Percentiles rank a stretch among this genome's conserved stretches.
Conservation (phyloP, 305 asterid species). For the Solanum aculeatissimum region DNA sequence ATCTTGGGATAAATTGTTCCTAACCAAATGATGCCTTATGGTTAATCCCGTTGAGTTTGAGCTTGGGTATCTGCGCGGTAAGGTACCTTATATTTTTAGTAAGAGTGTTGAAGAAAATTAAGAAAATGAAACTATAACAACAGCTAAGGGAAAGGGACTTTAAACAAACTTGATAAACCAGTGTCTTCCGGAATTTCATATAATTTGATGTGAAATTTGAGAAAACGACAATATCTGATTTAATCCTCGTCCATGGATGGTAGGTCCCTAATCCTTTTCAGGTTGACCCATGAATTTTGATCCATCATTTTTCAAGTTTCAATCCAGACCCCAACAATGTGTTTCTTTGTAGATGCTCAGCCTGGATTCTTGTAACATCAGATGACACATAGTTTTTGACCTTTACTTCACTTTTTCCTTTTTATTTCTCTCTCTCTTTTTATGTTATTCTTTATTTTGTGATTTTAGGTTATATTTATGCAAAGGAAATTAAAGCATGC, state of each 20-base stretch:
- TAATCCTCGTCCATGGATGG: background rate
- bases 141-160: background rate
- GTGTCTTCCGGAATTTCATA: background rate
- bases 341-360: conserved; percentile 14
- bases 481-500: background rate
- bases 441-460: background rate
- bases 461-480: background rate
- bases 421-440: background rate
- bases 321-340: conserved; percentile 14
- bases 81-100: background rate
- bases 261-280: background rate
- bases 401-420: background rate
- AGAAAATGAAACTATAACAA: background rate
- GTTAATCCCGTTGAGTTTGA: background rate
- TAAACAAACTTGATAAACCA: background rate
- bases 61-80: background rate
- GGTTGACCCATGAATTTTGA: background rate
- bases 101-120: background rate
- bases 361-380: conserved; percentile 6
- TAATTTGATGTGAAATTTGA: background rate
- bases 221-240: background rate
- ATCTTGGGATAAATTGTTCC: no score
- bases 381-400: background rate
- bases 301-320: background rate
- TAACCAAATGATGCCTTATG: background rate